Base-by-base conservation (phyloP, 2,329 filamentous ascomycete genomes). In the Penicillium hesseltinei region DNA sequence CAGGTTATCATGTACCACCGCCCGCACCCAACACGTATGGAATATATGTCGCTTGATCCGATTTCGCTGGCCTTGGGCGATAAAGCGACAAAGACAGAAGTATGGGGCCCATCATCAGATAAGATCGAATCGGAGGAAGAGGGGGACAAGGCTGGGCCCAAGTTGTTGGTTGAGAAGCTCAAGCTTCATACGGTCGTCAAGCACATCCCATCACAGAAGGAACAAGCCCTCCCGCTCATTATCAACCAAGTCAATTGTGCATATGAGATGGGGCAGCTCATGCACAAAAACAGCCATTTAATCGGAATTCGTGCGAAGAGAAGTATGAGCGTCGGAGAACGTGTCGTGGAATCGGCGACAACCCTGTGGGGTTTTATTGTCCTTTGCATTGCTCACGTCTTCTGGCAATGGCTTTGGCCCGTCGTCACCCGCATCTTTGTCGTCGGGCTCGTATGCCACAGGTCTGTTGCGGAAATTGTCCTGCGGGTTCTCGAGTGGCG, bases 211-310 rank as follows among this genome's bases (percentile, higher is more conserved):
- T 94, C 93, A 1, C 84, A 87, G 58, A 93, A 96, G 68, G 94
- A 99, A 72, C 83, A 86, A 60, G 88, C 90, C 1, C 79, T 99
- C 31, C 83, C 88, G 5, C 86, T 85, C 56, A 92, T 97, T 57
- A 84, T 97, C 64, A 91, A 92, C 66, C 93, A 97, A 76, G 89
- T 97, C 72, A 99, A 99, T 70, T 99, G 94, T 82, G 91, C 92
- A 0, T 92, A 88, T 78, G 95, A 99, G 74, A 82, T 99, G 56
- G 88, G 94, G 61, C 83, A 87, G 65, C 80, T 96, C 39, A 80
- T 99, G 64, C 91, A 96, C 67, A 93, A 89, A 71, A 99, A 97
- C 67, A 89, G 92, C 43, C 86, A 88, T n/a, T 81, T 93, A 38
- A 86, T 99, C 48, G 90, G 92, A 0, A 85, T 89, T 38, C 85